Conservation (phyloP, 2,329 filamentous ascomycete species). For the Mycosphaerella sp. region DNA sequence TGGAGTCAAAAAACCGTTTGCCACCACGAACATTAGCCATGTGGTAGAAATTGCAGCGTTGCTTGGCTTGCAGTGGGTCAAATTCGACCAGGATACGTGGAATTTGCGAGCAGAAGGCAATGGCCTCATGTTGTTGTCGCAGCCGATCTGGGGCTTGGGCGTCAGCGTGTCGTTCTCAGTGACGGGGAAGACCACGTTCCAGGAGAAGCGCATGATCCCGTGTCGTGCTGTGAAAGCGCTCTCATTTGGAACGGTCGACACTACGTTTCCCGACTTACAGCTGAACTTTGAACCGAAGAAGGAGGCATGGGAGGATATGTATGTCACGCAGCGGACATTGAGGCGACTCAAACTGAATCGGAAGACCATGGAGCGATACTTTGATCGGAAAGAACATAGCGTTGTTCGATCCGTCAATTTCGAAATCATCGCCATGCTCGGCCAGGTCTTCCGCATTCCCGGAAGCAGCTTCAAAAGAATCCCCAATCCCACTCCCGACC, state of each 20-base stretch:
- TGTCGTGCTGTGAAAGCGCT: constrained; percentile 8
- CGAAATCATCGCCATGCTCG: constrained; percentile 15
- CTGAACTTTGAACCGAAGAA: constrained; percentile 6
- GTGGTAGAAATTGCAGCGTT: constrained; percentile 11
- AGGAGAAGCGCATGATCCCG: constrained; percentile 6
- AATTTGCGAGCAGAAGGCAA: constrained; percentile 12
- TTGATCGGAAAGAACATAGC: constrained; percentile 2
- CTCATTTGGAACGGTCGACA: constrained; percentile 9
- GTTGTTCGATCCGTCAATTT: constrained; percentile 10
- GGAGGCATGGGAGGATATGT: constrained; percentile 5
- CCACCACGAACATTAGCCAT: constrained; percentile 10
- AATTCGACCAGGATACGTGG: constrained; percentile 6
- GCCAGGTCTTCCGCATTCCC: constrained; percentile 9
- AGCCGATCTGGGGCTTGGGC: constrained; percentile 6
- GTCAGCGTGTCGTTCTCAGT: constrained; percentile 8
- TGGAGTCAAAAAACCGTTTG: constrained; percentile 8
- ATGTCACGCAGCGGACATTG: constrained; percentile 3
- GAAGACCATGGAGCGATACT: constrained; percentile 5
- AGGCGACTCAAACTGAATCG: constrained; percentile 4
- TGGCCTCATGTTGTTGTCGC: constrained; percentile 9
- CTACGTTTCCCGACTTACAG: constrained; percentile 5
- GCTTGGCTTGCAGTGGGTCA: constrained; percentile 10
- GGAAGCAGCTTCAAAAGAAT: constrained; percentile 11
- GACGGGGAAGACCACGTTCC: constrained; percentile 1
- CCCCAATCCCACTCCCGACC: constrained; percentile 9